A percentile compares a stretch with the other conserved stretches of the same genome.
These are phyloP conservation scores for Colletotrichum filicis DNA, from an alignment of 2,329 filamentous ascomycete genomes.

Conservation along the genomic window DNA sequence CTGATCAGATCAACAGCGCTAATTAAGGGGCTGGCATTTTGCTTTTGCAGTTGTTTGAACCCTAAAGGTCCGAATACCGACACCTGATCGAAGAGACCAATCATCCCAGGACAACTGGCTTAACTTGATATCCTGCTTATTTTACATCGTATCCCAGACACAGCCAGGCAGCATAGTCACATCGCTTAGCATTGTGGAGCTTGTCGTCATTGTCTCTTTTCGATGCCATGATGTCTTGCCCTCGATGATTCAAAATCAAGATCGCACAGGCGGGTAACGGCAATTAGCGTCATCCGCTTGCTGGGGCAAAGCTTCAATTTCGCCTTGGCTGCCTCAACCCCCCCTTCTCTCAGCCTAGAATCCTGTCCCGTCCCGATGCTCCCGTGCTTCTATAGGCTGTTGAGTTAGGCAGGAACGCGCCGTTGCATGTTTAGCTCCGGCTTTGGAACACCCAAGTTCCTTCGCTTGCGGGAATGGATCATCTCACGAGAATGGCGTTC, in stretches of 20 bases:
- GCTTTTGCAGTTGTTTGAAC: background rate
- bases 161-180: background rate
- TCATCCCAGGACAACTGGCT: background rate
- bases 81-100: background rate
- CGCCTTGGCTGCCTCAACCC: background rate
- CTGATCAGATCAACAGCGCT: background rate
- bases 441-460: background rate
- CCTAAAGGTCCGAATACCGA: background rate
- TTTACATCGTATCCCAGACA: background rate
- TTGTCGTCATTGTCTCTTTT: background rate
- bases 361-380: background rate
- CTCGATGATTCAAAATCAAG: background rate
- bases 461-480: background rate
- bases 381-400: background rate
- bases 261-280: background rate
- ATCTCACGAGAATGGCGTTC: background rate
- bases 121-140: background rate
- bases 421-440: background rate
- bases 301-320: background rate
- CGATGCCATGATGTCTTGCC: background rate
- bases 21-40: background rate
- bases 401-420: conserved; percentile 7
- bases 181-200: background rate
- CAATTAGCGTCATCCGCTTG: background rate
- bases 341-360: background rate